Base-by-base conservation (phyloP, 441 rosid species). In the Manihot esculenta region DNA sequence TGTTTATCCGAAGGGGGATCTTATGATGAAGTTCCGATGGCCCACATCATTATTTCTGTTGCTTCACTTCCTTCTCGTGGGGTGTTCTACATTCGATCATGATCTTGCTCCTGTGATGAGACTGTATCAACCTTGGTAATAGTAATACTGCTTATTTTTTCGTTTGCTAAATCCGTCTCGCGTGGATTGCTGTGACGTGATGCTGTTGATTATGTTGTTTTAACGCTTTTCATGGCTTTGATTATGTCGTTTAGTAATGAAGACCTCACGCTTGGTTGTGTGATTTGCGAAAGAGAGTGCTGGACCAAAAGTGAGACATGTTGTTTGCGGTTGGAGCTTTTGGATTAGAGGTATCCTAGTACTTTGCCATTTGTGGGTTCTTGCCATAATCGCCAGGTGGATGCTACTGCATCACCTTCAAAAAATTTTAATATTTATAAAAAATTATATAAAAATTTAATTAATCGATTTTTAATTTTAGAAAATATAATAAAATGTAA, bases 201-300 rank as follows among this genome's bases (percentile, higher is more conserved):
- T 68, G 17, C 10, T 68, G 80, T 72, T 66, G 45, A 67, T 11
- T 2, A 2, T 27, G 53, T 33, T 21, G 47, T 5, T 55, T 45
- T 58, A 20, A 21, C 30, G 24, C 18, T 27, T 33, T 26, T 27
- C 45, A 66, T 42, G 18, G 15, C 62, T 62, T 47, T 62, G 58
- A 23, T 24, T 53, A 51, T 33, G 70, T 35, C 64, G 65, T 50
- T 23, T 24, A 15, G 51, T 68, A 57, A 42, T 42, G 27, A 71
- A 69, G 60, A 51, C 44, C 55, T 73, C 74, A 73, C 72, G 59
- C 17, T 61, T 66, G 62, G 77, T 56, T 66, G 68, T 53, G 65
- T 68, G 11, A 44, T 62, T 48, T 50, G 49, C 38, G 8, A 66
- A 53, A 66, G 14, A 64, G 38, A 11, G 35, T 44, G 41, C 3